A percentile compares a stretch with the other conserved stretches of the same genome.
Evolutionary conservation across 805 yeast genomes (phyloP).

Genomic region (Ogataea methanolica): DNA sequence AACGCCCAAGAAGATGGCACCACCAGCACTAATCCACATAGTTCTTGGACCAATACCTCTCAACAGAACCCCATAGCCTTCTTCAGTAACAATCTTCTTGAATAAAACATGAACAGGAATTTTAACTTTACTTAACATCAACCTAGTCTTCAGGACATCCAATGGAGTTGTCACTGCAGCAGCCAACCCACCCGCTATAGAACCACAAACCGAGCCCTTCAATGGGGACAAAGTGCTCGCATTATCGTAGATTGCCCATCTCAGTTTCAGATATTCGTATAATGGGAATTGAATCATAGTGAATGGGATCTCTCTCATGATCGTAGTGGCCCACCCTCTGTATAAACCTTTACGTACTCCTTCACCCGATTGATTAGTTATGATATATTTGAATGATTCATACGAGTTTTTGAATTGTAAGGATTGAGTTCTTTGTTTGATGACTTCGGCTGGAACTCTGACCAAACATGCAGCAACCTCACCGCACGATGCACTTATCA

Average conservation of each 20-base stretch:
- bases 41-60: slow-evolving; percentile 94
- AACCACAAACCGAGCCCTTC: slow-evolving; percentile 82
- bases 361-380: slow-evolving; percentile 67
- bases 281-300: slow-evolving; percentile 94
- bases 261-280: slow-evolving; percentile 73
- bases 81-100: slow-evolving; percentile 53
- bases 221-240: slow-evolving; percentile 48
- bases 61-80: slow-evolving; percentile 69
- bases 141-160: slow-evolving; percentile 75
- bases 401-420: slow-evolving; percentile 52
- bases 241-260: slow-evolving; percentile 43
- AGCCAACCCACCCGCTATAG: slow-evolving; percentile 76
- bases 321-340: slow-evolving; percentile 90
- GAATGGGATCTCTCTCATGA: slow-evolving; percentile 94
- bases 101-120: slow-evolving; percentile 46
- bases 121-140: slow-evolving; percentile 65
- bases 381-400: slow-evolving; percentile 59
- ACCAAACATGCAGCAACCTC: slow-evolving; percentile 92
- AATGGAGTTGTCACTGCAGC: slow-evolving; percentile 80
- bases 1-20: slow-evolving; percentile 93
- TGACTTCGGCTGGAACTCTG: slow-evolving; percentile 94
- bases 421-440: slow-evolving; percentile 92
- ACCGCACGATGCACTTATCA: slow-evolving; percentile 85
- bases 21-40: slow-evolving; percentile 97
- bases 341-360: slow-evolving; percentile 76